These are phyloP conservation scores for Lactifluus pinguis DNA, from an alignment of 768 basidiomycete genomes.

Conservation along the genomic window DNA sequence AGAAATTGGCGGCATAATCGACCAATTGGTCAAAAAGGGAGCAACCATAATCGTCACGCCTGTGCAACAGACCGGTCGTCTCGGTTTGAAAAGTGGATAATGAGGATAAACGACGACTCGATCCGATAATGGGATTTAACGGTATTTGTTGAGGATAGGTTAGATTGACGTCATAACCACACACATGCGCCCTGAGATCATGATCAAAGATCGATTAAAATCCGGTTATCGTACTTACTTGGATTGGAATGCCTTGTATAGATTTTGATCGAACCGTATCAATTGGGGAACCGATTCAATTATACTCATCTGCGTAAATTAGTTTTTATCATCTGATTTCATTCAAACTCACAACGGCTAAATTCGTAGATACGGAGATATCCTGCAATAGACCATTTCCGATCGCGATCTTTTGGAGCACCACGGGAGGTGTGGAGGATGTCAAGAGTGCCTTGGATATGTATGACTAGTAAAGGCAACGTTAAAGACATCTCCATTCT, in stretches of 20 bases:
- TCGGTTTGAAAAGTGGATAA: conserved; percentile 23
- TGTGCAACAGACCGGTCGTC: conserved; percentile 26
- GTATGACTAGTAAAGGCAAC: conserved; percentile 43
- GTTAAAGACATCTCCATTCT: neutral
- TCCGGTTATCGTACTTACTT: conserved; percentile 37
- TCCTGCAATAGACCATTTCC: conserved; percentile 57
- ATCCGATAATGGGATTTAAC: conserved; percentile 33
- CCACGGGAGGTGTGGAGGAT: conserved; percentile 55
- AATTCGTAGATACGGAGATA: conserved; percentile 39
- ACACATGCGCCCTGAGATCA: conserved; percentile 41
- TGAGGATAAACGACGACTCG: conserved; percentile 3
- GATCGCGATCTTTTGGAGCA: conserved; percentile 57
- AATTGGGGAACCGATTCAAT: conserved; percentile 70
- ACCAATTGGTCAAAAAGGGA: conserved; percentile 53
- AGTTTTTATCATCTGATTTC: neutral
- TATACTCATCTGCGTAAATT: conserved; percentile 36
- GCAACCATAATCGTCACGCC: conserved; percentile 39
- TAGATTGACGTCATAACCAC: conserved; percentile 57
- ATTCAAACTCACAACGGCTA: conserved; percentile 35
- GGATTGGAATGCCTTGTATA: conserved; percentile 57
- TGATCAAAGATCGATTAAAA: neutral
- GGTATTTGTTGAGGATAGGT: conserved; percentile 55
- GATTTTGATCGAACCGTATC: conserved; percentile 59
- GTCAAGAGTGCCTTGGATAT: conserved; percentile 66
- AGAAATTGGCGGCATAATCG: conserved; percentile 67